These are phyloP conservation scores for Copromyces sp. DNA, from an alignment of 495 filamentous ascomycete species.

Conservation along the genomic window DNA sequence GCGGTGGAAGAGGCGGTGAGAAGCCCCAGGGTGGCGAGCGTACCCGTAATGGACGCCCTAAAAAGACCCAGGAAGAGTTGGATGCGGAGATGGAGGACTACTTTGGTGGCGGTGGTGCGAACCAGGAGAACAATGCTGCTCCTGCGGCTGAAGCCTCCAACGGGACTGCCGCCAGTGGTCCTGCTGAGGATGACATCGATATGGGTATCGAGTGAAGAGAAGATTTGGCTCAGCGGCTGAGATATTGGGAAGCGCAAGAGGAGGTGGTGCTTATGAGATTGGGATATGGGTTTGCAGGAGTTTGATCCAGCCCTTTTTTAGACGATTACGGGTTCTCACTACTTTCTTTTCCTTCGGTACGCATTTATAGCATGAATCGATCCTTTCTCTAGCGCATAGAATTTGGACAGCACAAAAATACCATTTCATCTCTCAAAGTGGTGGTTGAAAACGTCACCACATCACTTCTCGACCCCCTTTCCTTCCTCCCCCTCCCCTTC, in stretches of 20 bases:
- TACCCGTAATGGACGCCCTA: conserved; percentile 47
- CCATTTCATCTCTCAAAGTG: not conserved
- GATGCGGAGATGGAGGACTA: conserved; percentile 97
- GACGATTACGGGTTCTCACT: not conserved
- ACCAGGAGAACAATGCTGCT: conserved; percentile 11
- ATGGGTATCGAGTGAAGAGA: conserved; percentile 7
- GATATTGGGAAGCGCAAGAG: not conserved
- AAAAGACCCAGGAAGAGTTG: conserved; percentile 85
- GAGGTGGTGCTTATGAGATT: not conserved
- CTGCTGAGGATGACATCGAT: conserved; percentile 11
- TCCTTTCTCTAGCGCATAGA: not conserved
- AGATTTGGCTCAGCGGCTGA: not conserved
- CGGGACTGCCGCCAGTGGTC: not conserved
- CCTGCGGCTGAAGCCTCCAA: conserved; percentile 7
- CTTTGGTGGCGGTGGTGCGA: conserved; percentile 45
- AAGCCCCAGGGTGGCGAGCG: conserved; percentile 26
- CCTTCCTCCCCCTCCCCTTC: not conserved
- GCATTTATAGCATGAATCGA: not conserved
- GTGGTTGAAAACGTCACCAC: not conserved
- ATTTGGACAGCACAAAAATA: not conserved
- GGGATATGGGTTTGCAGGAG: conserved; percentile 1
- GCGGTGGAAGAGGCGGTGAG: conserved; percentile 32
- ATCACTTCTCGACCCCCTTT: not conserved
- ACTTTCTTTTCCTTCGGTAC: not conserved
- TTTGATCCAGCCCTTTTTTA: not conserved